phyloP scores from a whole-genome alignment of 78 protist genomes.

The Pigoraptor vietnamica region DNA sequence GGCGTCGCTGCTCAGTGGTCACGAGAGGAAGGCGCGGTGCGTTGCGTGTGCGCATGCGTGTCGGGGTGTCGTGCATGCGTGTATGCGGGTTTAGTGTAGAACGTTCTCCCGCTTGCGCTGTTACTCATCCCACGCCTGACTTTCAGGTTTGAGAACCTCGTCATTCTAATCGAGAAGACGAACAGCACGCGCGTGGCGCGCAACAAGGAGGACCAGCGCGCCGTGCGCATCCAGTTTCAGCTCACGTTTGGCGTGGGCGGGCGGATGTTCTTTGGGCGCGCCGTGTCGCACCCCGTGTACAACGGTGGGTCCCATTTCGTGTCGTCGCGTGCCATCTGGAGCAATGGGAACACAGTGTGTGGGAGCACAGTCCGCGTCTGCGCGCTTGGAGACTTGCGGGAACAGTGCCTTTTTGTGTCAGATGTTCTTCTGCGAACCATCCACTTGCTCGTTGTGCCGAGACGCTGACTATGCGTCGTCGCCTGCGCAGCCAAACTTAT shows the following conservation, averaged over 20 bases:
- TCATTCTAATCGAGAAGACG: not conserved
- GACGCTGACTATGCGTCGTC: too few relatives aligned
- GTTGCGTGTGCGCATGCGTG: not conserved
- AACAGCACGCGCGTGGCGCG: not conserved
- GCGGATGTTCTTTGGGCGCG: not conserved
- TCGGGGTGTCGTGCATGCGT: not conserved
- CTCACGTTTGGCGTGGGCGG: not conserved
- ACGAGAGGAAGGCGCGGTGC: not conserved
- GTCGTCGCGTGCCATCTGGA: not conserved
- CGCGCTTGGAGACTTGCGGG: too few relatives aligned
- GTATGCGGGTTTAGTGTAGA: not conserved
- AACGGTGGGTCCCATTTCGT: not conserved
- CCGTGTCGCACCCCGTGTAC: not conserved
- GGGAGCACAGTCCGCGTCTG: too few relatives aligned
- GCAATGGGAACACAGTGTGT: too few relatives aligned
- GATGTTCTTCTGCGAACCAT: too few relatives aligned
- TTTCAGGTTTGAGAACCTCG: conserved; percentile 12
- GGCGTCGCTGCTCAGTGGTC: not conserved
- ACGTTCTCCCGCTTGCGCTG: too few relatives aligned
- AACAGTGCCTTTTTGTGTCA: too few relatives aligned
- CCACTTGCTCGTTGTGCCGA: too few relatives aligned
- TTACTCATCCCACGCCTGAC: too few relatives aligned
- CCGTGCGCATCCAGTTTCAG: conserved; percentile 6
- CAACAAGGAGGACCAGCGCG: conserved; percentile 23
- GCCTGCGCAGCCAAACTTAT: conserved; percentile 16